Conservation (phyloP, 345 rosid genomes). For the Rhizophora apiculata region DNA sequence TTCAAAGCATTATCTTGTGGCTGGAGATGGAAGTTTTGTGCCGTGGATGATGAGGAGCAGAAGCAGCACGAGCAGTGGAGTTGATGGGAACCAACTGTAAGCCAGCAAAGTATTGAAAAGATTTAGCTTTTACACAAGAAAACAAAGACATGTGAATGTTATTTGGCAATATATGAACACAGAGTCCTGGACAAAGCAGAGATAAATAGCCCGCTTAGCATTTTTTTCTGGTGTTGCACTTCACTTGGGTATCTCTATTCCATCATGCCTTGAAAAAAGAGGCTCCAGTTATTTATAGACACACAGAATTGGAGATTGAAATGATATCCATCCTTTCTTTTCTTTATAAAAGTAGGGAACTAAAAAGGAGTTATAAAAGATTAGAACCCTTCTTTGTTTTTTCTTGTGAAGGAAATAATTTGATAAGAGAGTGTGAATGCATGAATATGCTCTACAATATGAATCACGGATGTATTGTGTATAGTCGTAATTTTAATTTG, state of each 20-base stretch:
- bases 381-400: no score
- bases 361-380: no score
- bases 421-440: no score
- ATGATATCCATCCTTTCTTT: not conserved
- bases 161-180: conserved; percentile 44
- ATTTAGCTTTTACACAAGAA: conserved; percentile 35
- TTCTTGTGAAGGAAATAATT: no score
- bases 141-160: conserved; percentile 66
- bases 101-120: conserved; percentile 6
- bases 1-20: conserved; percentile 20
- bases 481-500: no score
- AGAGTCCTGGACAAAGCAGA: conserved; percentile 12
- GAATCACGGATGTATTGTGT: no score
- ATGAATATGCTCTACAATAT: no score
- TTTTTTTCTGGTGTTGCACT: no score
- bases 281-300: conserved; percentile 6
- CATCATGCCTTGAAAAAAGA: conserved; percentile 3
- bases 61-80: conserved; percentile 14
- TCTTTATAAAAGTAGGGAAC: not conserved
- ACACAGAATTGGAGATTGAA: not conserved
- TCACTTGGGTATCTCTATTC: not conserved
- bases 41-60: conserved; percentile 27
- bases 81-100: conserved; percentile 40
- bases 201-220: not conserved
- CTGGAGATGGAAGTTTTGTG: conserved; percentile 23